These are phyloP conservation scores for Starmerella sp. DNA, from an alignment of 805 yeast genomes.

Conservation along the genomic window DNA sequence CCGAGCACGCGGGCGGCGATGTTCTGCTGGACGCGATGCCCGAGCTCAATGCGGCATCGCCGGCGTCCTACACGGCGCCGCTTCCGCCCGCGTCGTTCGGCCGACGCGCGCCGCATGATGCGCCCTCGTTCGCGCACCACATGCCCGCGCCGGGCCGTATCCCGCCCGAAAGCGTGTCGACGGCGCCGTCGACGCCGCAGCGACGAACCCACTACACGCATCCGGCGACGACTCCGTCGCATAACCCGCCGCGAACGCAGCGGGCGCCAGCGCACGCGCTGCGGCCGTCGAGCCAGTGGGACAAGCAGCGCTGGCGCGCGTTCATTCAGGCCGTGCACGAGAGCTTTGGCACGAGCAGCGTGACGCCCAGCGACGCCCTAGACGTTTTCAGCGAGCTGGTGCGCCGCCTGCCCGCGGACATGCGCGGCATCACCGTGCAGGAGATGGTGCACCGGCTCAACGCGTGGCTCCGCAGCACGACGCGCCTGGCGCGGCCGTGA, in stretches of 20 bases:
- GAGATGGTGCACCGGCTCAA: conserved; percentile 8
- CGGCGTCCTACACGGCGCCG: background rate
- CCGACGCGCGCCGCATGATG: too few species aligned
- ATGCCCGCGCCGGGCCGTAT: too few species aligned
- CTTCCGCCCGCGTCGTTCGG: too few species aligned
- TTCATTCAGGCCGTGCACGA: conserved; percentile 8
- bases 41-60: background rate
- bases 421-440: conserved; percentile 7
- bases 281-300: conserved; percentile 1
- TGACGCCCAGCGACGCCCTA: background rate
- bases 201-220: background rate
- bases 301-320: conserved; percentile 12
- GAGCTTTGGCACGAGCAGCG: background rate
- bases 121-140: too few species aligned
- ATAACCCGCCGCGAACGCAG: background rate
- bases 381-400: background rate
- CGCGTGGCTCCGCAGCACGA: conserved; percentile 9
- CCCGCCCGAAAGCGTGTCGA: background rate
- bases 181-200: background rate
- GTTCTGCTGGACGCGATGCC: too few species aligned
- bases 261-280: background rate
- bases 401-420: conserved; percentile 8
- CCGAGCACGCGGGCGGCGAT: too few species aligned
- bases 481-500: background rate
- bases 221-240: background rate